These are phyloP conservation scores for Avena atlantica DNA, from an alignment of 176 grass and related monocot genomes.

Conservation along the genomic window DNA sequence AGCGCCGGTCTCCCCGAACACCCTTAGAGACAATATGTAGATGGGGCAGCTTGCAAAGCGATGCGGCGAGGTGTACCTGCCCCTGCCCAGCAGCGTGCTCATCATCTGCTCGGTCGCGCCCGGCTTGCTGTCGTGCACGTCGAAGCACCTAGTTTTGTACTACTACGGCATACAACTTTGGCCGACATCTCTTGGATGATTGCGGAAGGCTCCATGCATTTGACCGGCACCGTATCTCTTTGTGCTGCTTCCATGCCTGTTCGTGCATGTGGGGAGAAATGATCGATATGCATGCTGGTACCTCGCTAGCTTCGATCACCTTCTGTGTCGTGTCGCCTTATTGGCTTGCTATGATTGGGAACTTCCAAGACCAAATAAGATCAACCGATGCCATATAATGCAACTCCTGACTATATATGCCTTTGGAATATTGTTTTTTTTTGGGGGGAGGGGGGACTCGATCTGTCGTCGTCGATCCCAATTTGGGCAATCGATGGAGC, in stretches of 20 bases:
- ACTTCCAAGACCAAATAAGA: background rate
- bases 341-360: slow-evolving; percentile 40
- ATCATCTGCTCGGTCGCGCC: too few species aligned
- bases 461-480: too few species aligned
- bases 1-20: background rate
- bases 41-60: background rate
- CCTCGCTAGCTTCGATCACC: background rate
- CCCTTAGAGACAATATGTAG: background rate
- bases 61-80: slow-evolving; percentile 13
- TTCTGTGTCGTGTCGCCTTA: background rate
- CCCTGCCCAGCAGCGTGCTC: background rate
- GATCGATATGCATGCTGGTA: background rate
- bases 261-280: slow-evolving; percentile 40
- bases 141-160: background rate
- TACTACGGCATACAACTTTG: background rate
- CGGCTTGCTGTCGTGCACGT: background rate
- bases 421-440: background rate
- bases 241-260: background rate
- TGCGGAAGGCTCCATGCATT: slow-evolving; percentile 18
- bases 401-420: slow-evolving; percentile 25
- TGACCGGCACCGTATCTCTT: slow-evolving; percentile 32
- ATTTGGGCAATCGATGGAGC: background rate
- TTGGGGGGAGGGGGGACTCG: too few species aligned
- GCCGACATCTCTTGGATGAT: background rate
- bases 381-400: background rate